These are phyloP conservation scores for Maudiozyma humilis DNA, from an alignment of 1,139 yeast genomes.

Conservation along the genomic window DNA sequence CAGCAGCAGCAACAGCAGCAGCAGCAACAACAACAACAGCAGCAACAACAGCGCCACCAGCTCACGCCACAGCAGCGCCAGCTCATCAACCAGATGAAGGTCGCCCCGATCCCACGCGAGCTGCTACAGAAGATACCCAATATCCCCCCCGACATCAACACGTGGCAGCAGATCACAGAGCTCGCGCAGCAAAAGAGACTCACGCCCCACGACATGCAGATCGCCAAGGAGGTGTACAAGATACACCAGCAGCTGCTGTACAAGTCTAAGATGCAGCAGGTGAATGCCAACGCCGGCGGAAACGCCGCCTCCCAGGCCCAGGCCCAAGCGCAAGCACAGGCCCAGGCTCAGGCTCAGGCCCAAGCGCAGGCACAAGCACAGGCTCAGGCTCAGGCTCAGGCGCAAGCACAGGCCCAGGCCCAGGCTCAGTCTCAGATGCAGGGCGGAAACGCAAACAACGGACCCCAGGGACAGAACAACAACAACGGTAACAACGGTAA, in stretches of 20 bases:
- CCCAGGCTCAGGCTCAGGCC: slow-evolving; percentile 18
- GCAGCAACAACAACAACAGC: slow-evolving; percentile 22
- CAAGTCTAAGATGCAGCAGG: slow-evolving; percentile 28
- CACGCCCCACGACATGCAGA: slow-evolving; percentile 33
- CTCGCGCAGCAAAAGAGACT: slow-evolving; percentile 46
- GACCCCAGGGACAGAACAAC: slow-evolving; percentile 6
- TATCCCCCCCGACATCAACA: slow-evolving; percentile 70
- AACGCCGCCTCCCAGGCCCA: slow-evolving; percentile 8
- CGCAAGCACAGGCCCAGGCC: slow-evolving; percentile 16
- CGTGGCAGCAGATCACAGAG: slow-evolving; percentile 78
- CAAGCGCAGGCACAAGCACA: slow-evolving; percentile 19
- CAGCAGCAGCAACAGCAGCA: slow-evolving; percentile 25
- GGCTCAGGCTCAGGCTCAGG: slow-evolving; percentile 16
- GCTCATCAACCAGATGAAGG: slow-evolving; percentile 38
- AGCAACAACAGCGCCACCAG: slow-evolving; percentile 23
- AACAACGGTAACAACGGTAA: neutral
- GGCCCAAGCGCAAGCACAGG: slow-evolving; percentile 16
- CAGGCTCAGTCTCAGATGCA: slow-evolving; percentile 12
- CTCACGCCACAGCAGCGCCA: slow-evolving; percentile 32
- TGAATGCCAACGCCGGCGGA: neutral
- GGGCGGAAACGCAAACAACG: slow-evolving; percentile 11
- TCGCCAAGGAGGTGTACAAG: slow-evolving; percentile 34
- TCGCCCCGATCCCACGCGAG: slow-evolving; percentile 68
- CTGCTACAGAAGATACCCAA: slow-evolving; percentile 65
- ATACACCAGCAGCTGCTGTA: slow-evolving; percentile 32